Conservation (phyloP, 345 rosid species). For the Geranium brycei region DNA sequence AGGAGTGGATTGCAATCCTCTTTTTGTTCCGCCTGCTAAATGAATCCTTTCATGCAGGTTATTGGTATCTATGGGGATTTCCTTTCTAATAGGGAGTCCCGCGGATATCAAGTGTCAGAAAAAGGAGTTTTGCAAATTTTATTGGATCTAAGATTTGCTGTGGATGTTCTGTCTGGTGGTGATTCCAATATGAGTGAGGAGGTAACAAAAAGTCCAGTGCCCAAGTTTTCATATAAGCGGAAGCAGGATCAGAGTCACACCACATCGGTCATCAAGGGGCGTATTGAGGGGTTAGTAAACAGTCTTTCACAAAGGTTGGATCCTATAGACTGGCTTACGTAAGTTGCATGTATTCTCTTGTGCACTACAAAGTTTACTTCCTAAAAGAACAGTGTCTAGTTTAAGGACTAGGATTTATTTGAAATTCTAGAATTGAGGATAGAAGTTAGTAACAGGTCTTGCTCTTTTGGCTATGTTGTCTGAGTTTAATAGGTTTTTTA, state of each 20-base stretch:
- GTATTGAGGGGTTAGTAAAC: constrained; percentile 46
- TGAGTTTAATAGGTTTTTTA: background rate
- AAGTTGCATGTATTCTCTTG: constrained; percentile 21
- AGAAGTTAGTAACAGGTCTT: background rate
- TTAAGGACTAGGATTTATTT: too few relatives aligned
- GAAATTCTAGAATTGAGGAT: too few relatives aligned
- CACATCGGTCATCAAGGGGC: constrained; percentile 37
- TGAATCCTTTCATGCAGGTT: constrained; percentile 39
- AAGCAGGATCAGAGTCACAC: constrained; percentile 49
- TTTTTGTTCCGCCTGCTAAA: background rate
- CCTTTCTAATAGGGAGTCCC: constrained; percentile 55
- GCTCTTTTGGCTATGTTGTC: background rate
- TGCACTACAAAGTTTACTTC: background rate
- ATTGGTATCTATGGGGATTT: constrained; percentile 54
- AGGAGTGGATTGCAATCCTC: constrained; percentile 1
- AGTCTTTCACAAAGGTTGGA: constrained; percentile 67
- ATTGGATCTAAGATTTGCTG: constrained; percentile 74
- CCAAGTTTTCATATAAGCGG: constrained; percentile 45
- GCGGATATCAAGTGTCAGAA: constrained; percentile 61
- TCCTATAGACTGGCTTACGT: constrained; percentile 99
- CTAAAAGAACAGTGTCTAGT: too few relatives aligned
- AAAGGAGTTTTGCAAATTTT: constrained; percentile 82
- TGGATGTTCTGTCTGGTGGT: constrained; percentile 77
- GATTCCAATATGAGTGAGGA: constrained; percentile 38
- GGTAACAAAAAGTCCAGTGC: constrained; percentile 33